Evolutionary conservation across 495 filamentous ascomycete species (phyloP).

Genomic region (Astrothelium macrocarpum): DNA sequence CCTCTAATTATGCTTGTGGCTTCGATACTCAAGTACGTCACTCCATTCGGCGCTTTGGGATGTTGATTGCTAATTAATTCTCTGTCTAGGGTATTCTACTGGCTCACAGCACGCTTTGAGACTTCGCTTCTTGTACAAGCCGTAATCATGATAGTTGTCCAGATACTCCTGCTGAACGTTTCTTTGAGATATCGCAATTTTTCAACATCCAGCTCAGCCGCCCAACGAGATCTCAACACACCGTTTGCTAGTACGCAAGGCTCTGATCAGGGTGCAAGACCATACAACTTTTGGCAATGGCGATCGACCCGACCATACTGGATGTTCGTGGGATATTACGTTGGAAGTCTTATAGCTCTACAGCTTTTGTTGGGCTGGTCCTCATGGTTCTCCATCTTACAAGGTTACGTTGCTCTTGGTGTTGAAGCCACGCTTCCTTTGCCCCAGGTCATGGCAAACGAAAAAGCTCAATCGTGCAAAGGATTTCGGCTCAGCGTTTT

Average conservation of each 20-base stretch:
- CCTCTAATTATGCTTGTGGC: conserved; percentile 96
- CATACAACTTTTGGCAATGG: conserved; percentile 96
- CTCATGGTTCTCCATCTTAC: conserved; percentile 55
- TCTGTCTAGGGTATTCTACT: conserved; percentile 71
- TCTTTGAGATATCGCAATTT: conserved; percentile 70
- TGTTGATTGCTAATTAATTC: background rate
- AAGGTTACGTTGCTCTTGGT: conserved; percentile 76
- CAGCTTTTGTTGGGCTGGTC: conserved; percentile 64
- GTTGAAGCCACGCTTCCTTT: conserved; percentile 85
- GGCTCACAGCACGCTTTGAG: conserved; percentile 80
- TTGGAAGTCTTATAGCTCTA: conserved; percentile 51
- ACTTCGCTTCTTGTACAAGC: conserved; percentile 73
- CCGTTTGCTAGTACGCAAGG: conserved; percentile 50
- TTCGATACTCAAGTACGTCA: conserved; percentile 71
- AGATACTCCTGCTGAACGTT: conserved; percentile 75
- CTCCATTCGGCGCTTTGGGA: background rate
- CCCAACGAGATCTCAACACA: conserved; percentile 17
- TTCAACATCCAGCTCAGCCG: conserved; percentile 18
- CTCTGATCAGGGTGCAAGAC: conserved; percentile 40
- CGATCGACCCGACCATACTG: conserved; percentile 78
- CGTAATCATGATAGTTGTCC: conserved; percentile 74
- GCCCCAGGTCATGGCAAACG: conserved; percentile 79
- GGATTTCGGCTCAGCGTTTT: conserved; percentile 84
- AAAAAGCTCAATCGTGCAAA: conserved; percentile 67
- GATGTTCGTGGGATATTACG: conserved; percentile 69